Conservation (phyloP, 495 filamentous ascomycete genomes). For the Zalerion maritima region DNA sequence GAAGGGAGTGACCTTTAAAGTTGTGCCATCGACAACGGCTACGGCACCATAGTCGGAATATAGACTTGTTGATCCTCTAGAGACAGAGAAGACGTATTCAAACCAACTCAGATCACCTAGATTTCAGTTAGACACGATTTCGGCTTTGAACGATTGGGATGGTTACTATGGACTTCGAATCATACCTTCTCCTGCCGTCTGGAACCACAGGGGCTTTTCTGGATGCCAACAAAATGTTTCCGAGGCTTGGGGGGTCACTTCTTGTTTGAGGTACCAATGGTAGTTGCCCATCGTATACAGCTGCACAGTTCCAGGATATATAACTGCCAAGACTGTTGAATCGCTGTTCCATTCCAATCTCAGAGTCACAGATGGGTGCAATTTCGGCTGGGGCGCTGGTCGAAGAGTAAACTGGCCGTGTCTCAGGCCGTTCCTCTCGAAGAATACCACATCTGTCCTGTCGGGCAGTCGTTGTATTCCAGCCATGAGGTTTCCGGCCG, state of each 20-base stretch:
- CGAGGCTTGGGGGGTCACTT: slow-evolving; percentile 20
- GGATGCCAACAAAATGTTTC: slow-evolving; percentile 60
- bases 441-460: slow-evolving; percentile 76
- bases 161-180: slow-evolving; percentile 3
- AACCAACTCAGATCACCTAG: slow-evolving; percentile 39
- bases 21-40: slow-evolving; percentile 75
- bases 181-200: slow-evolving; percentile 31
- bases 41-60: slow-evolving; percentile 71
- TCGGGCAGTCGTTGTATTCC: slow-evolving; percentile 59
- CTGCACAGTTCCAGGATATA: too few relatives aligned
- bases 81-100: slow-evolving; percentile 57
- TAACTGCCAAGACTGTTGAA: slow-evolving; percentile 78
- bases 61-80: slow-evolving; percentile 47
- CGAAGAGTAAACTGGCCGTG: slow-evolving; percentile 82
- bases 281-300: slow-evolving; percentile 98
- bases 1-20: slow-evolving; percentile 73
- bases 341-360: slow-evolving; percentile 75
- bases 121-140: slow-evolving; percentile 11
- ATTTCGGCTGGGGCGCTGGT: slow-evolving; percentile 38
- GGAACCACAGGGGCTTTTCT: slow-evolving; percentile 58
- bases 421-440: slow-evolving; percentile 87
- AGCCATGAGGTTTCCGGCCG: slow-evolving; percentile 77
- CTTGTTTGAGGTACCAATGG: slow-evolving; percentile 97
- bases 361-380: too few relatives aligned
- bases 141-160: slow-evolving; percentile 1